Percentiles rank a stretch among this genome's conserved stretches.
phyloP scores from a whole-genome alignment of 2,329 filamentous ascomycete species.

The Colletotrichum musae region DNA sequence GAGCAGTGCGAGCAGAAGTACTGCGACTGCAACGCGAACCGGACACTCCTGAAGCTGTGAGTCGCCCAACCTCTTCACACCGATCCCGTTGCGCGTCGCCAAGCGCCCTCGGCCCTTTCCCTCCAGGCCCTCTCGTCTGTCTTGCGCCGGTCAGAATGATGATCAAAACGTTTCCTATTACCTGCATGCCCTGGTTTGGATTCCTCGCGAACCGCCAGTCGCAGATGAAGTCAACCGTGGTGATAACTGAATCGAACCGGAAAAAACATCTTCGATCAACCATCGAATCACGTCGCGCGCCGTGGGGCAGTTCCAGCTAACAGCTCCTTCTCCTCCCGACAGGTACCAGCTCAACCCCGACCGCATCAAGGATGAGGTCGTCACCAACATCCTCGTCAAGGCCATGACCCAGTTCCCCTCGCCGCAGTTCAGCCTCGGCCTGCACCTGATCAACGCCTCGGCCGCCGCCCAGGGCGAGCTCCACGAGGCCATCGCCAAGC shows the following conservation, averaged over 20 bases:
- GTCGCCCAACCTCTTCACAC: constrained; percentile 56
- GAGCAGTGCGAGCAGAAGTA: constrained; percentile 96
- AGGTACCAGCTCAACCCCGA: constrained; percentile 99
- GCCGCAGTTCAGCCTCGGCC: constrained; percentile 92
- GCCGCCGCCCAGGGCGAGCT: constrained; percentile 78
- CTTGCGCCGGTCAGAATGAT: constrained; percentile 69
- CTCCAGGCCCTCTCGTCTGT: constrained; percentile 39
- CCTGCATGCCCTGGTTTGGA: constrained; percentile 72
- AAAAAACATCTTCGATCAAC: constrained; percentile 41
- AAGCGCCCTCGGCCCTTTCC: neutral
- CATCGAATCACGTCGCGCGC: constrained; percentile 46
- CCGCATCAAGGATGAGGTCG: constrained; percentile 95
- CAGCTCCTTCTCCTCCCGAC: constrained; percentile 37
- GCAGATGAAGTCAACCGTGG: constrained; percentile 74
- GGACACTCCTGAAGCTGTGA: constrained; percentile 97
- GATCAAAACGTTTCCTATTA: constrained; percentile 99
- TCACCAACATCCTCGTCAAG: constrained; percentile 99
- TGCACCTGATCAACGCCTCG: constrained; percentile 92
- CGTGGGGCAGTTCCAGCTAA: constrained; percentile 55
- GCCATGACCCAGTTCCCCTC: constrained; percentile 97
- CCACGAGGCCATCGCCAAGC: constrained; percentile 91
- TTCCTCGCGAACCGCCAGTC: constrained; percentile 65
- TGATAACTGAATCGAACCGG: constrained; percentile 67
- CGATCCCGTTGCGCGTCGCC: constrained; percentile 6
- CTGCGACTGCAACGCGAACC: constrained; percentile 96